Percentiles rank a stretch among this genome's conserved stretches.
phyloP scores from a whole-genome alignment of 345 rosid species.

The Aethionema arabicum region DNA sequence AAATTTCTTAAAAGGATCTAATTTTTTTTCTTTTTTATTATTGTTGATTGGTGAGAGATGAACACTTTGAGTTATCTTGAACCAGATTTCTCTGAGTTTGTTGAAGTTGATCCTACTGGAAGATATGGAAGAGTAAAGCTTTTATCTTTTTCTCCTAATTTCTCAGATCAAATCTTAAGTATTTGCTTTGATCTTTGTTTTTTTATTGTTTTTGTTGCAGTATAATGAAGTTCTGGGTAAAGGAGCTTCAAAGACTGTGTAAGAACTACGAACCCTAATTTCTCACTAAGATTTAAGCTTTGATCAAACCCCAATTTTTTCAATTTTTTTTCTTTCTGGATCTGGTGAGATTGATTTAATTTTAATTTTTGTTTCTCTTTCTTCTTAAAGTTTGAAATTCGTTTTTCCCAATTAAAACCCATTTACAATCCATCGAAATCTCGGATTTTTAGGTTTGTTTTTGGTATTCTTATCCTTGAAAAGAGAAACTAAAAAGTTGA shows the following conservation, averaged over 20 bases:
- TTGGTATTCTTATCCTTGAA: neutral
- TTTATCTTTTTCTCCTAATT: constrained; percentile 21
- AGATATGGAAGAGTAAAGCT: constrained; percentile 88
- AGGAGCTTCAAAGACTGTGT: constrained; percentile 99
- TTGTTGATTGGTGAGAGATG: constrained; percentile 46
- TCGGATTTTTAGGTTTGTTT: neutral
- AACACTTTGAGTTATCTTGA: constrained; percentile 59
- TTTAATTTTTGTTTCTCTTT: neutral
- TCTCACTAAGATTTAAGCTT: neutral
- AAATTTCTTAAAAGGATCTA: constrained; percentile 33
- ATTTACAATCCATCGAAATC: constrained; percentile 17
- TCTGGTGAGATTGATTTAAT: constrained; percentile 24
- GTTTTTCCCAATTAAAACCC: constrained; percentile 12
- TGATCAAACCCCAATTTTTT: neutral
- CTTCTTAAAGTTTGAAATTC: constrained; percentile 21
- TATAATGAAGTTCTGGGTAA: constrained; percentile 91
- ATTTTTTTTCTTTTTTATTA: constrained; percentile 12
- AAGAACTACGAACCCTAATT: constrained; percentile 31
- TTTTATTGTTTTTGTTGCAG: constrained; percentile 48
- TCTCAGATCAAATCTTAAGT: constrained; percentile 22
- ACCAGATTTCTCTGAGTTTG: constrained; percentile 70
- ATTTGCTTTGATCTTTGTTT: constrained; percentile 16
- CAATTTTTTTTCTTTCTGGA: constrained; percentile 11
- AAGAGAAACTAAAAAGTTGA: neutral
- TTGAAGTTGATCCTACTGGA: constrained; percentile 99